Evolutionary conservation across 805 yeast genomes (phyloP), one percentile per base, ranked within the genome.

Genomic region (Metahyphopichia silvanorum): DNA sequence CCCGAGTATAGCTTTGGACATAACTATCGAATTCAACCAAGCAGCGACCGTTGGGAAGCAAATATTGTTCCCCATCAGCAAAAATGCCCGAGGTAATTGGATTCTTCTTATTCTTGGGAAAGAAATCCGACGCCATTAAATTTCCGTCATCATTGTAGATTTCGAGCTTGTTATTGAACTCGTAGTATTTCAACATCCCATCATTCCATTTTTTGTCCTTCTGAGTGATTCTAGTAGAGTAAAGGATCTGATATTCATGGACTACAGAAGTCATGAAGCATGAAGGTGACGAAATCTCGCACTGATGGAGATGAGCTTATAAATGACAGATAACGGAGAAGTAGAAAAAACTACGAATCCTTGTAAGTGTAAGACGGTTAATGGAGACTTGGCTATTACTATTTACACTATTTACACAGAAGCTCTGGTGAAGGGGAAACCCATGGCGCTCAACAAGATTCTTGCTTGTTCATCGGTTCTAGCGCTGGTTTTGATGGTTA

Each of bases 381-480:
- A n/a, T n/a, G n/a, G n/a, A n/a, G n/a, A n/a, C n/a, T n/a, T n/a
- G n/a, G n/a, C n/a, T n/a, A n/a, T n/a, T n/a, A n/a, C n/a, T n/a
- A n/a, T n/a, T n/a, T n/a, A n/a, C n/a, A n/a, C n/a, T n/a, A n/a
- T n/a, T n/a, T n/a, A n/a, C n/a, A n/a, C n/a, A n/a, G n/a, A n/a
- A n/a, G 49, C 51, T 28, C 54, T 51, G 42, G 47, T 51, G 66
- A 89, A 86, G 34, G 96, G 95, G 32, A 89, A 57, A 6, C 95
- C 96, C 45, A 78, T 71, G 2, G 86, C 83, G 55, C 94, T 83
- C 40, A 91, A 63, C 46, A 91, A 67, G 13, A 85, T 78, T 58
- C 95, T 79, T 7, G 98, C 97, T 51, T 86, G 93, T 20, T 79
- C 77, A 54, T 89, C 97, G 14, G 87, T 79, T 63, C 88, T 87